These are phyloP conservation scores for Eutrema heterophyllum DNA, from an alignment of 345 rosid species.

Conservation along the genomic window DNA sequence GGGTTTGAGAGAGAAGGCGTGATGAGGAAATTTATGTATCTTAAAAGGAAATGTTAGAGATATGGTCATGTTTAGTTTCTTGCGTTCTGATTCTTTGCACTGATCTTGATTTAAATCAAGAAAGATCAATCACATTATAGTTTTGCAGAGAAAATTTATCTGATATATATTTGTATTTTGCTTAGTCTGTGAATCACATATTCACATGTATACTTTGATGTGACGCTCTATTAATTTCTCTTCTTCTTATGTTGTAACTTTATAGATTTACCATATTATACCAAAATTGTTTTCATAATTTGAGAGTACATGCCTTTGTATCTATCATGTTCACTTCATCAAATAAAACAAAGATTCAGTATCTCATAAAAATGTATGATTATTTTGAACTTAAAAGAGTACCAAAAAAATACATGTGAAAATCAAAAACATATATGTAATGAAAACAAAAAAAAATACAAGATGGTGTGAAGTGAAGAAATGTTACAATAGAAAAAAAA, in stretches of 20 bases:
- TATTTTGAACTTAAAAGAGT: no score
- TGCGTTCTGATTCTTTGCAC: conserved; percentile 44
- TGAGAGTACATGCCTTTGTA: not conserved
- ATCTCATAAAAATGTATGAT: no score
- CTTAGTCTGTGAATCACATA: no score
- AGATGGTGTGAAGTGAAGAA: no score
- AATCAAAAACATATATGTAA: no score
- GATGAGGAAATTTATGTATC: conserved; percentile 38
- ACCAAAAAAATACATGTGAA: no score
- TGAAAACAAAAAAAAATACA: no score
- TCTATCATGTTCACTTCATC: not conserved
- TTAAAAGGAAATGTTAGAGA: conserved; percentile 54
- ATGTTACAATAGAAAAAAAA: not conserved
- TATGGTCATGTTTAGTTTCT: conserved; percentile 53
- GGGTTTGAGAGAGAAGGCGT: conserved; percentile 65
- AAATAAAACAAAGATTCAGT: not conserved
- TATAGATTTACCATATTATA: not conserved
- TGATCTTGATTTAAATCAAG: not conserved
- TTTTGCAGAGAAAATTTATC: not conserved
- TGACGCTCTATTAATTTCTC: no score
- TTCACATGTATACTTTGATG: no score
- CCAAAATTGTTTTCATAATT: not conserved
- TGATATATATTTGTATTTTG: no score
- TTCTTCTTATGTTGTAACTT: not conserved
- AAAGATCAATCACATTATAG: not conserved